Conservation (phyloP, 2,329 filamentous ascomycete genomes). For the Teratosphaeria gauchensis region DNA sequence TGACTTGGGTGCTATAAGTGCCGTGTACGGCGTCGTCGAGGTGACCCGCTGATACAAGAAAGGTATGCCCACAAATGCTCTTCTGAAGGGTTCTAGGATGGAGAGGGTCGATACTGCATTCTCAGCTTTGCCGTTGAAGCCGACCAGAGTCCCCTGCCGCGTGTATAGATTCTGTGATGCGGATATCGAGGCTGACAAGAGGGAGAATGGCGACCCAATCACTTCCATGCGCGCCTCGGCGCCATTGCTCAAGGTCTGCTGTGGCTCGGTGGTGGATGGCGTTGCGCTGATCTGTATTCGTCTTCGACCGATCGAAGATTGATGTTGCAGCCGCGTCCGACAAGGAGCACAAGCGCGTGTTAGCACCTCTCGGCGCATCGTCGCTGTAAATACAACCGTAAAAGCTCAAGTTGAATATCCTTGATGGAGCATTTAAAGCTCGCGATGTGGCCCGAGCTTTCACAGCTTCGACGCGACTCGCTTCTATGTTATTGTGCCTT, state of each 20-base stretch:
- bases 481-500: no score
- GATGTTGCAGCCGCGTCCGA: constrained; percentile 8
- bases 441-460: neutral
- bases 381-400: neutral
- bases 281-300: constrained; percentile 39
- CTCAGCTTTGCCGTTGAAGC: constrained; percentile 78
- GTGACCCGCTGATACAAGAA: constrained; percentile 90
- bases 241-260: constrained; percentile 23
- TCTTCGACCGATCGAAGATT: constrained; percentile 14
- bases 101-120: constrained; percentile 87
- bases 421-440: neutral
- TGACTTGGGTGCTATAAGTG: constrained; percentile 79
- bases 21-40: constrained; percentile 78
- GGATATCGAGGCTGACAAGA: constrained; percentile 85
- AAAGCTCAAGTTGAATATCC: neutral
- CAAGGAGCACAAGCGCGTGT: constrained; percentile 19
- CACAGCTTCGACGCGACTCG: no score
- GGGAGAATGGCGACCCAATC: constrained; percentile 80
- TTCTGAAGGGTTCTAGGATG: constrained; percentile 70
- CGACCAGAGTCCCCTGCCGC: constrained; percentile 80
- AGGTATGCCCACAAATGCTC: constrained; percentile 73
- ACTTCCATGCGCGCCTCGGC: constrained; percentile 86
- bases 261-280: constrained; percentile 30
- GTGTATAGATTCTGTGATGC: constrained; percentile 92
- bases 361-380: constrained; percentile 23